Conservation (phyloP, 202 grass and related monocot species). For the Hordeum pubiflorum region DNA sequence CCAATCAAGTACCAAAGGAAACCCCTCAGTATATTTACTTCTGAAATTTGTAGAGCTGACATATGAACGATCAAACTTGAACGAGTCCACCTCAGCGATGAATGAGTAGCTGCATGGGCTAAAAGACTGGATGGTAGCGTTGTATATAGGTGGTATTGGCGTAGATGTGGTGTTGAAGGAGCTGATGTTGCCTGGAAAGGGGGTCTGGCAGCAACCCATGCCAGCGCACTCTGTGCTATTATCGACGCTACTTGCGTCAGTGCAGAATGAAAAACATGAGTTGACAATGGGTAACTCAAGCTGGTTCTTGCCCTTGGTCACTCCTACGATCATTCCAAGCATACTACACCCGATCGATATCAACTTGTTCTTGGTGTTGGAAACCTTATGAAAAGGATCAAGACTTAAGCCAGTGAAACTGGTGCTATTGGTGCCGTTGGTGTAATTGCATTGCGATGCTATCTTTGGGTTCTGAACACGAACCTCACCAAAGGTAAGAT, state of each 20-base stretch:
- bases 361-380: conserved; percentile 6
- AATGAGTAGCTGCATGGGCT: conserved; percentile 13
- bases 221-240: background rate
- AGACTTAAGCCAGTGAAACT: background rate
- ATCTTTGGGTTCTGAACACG: background rate
- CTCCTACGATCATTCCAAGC: background rate
- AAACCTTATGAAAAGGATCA: background rate
- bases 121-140: background rate
- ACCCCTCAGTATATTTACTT: background rate
- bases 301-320: background rate
- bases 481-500: background rate
- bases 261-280: background rate
- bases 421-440: background rate
- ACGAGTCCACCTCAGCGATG: background rate
- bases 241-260: background rate
- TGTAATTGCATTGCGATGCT: background rate
- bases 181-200: background rate
- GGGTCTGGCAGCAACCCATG: conserved; percentile 1
- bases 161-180: background rate
- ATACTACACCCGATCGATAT: background rate
- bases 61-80: background rate
- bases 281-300: background rate
- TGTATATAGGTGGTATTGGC: background rate
- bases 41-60: background rate
- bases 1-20: conserved; percentile 20